Conservation (phyloP, 257 asterid species). For the Solanum piurae region DNA sequence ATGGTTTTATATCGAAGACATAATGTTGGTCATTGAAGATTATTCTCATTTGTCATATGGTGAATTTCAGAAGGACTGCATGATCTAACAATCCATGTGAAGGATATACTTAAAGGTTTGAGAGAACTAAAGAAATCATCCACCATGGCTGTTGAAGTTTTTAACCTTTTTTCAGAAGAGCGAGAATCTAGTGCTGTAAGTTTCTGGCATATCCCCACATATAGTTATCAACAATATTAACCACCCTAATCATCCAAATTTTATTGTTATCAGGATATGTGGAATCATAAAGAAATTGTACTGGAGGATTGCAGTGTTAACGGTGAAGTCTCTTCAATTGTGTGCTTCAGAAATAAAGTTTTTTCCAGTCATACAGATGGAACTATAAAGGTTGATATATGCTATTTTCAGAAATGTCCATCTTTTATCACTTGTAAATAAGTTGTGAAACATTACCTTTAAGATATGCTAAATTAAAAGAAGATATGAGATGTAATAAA, state of each 20-base stretch:
- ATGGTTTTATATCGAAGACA: neutral
- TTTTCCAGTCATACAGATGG: slow-evolving; percentile 88
- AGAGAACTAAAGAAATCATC: slow-evolving; percentile 71
- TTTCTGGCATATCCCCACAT: neutral
- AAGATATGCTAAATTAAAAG: neutral
- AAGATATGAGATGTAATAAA: neutral
- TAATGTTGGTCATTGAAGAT: neutral
- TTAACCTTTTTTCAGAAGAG: slow-evolving; percentile 56
- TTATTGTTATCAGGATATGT: slow-evolving; percentile 46
- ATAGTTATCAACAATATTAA: neutral
- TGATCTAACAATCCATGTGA: slow-evolving; percentile 42
- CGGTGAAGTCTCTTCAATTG: slow-evolving; percentile 60
- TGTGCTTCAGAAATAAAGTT: slow-evolving; percentile 40
- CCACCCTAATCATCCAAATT: neutral
- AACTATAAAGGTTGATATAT: slow-evolving; percentile 42
- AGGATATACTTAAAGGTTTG: slow-evolving; percentile 63
- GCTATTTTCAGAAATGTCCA: neutral
- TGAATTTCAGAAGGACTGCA: slow-evolving; percentile 56
- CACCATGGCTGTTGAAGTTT: slow-evolving; percentile 57
- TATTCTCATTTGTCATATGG: neutral
- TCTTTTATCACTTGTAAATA: neutral
- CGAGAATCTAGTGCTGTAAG: slow-evolving; percentile 62
- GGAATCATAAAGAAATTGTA: slow-evolving; percentile 54
- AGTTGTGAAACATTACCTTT: neutral
- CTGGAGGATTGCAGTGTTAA: slow-evolving; percentile 53